phyloP scores from a whole-genome alignment of 2,329 filamentous ascomycete genomes.

The Sporothrix mexicana region DNA sequence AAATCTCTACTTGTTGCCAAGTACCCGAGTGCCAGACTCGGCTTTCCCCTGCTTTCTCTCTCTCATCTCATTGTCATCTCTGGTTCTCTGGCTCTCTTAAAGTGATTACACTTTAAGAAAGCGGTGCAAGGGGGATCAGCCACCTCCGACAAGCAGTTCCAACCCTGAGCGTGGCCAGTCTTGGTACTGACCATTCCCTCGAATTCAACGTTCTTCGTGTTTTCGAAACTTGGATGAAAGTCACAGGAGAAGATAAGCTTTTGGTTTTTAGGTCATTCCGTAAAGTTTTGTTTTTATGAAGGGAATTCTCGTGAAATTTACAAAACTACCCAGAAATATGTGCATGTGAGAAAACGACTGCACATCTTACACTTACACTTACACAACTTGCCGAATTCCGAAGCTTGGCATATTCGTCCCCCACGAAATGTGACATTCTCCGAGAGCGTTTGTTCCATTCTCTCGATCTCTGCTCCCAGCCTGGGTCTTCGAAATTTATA shows the following conservation, averaged over 20 bases:
- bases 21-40: not conserved
- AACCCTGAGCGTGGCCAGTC: not conserved
- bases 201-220: not conserved
- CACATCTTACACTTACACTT: not conserved
- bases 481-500: not conserved
- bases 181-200: not conserved
- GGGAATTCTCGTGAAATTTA: not conserved
- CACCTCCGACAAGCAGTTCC: slow-evolving; percentile 22
- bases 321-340: not conserved
- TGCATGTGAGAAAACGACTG: not conserved
- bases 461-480: not conserved
- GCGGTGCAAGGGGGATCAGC: slow-evolving; percentile 26
- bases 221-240: not conserved
- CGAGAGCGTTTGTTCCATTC: not conserved
- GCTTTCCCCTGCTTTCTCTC: not conserved
- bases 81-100: no score
- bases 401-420: slow-evolving; percentile 3
- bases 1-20: not conserved
- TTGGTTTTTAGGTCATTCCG: not conserved
- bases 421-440: not conserved
- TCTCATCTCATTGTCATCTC: not conserved
- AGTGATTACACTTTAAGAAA: not conserved
- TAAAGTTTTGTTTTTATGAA: not conserved
- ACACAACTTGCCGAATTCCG: slow-evolving; percentile 23
- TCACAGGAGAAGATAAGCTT: not conserved